These are phyloP conservation scores for Taiwanofungus camphoratus DNA, from an alignment of 1,284 basidiomycete genomes.

Conservation along the genomic window DNA sequence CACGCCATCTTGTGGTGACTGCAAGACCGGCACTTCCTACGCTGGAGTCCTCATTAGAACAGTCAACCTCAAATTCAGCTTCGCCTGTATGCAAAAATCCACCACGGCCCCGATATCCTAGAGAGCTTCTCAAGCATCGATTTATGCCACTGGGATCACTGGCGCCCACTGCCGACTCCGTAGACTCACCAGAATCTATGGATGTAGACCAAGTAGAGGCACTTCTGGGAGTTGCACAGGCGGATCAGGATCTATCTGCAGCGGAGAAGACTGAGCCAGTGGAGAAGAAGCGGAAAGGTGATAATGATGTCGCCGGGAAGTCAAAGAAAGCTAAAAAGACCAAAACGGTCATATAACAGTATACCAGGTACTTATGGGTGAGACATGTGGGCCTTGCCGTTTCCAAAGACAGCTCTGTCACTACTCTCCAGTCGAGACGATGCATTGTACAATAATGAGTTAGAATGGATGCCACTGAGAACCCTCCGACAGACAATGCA, in stretches of 20 bases:
- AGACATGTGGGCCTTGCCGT: too few species aligned
- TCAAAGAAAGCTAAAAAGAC: slow-evolving; percentile 41
- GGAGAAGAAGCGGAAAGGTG: slow-evolving; percentile 43
- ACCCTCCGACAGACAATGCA: too few species aligned
- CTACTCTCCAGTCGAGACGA: too few species aligned
- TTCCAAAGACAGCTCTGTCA: too few species aligned
- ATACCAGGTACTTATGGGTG: not conserved
- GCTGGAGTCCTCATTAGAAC: slow-evolving; percentile 18
- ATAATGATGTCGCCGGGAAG: slow-evolving; percentile 25
- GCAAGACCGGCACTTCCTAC: slow-evolving; percentile 41
- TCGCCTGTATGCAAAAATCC: slow-evolving; percentile 40
- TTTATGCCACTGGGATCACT: slow-evolving; percentile 60
- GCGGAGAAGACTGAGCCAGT: slow-evolving; percentile 19
- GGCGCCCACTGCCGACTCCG: slow-evolving; percentile 16
- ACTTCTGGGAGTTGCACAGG: slow-evolving; percentile 6
- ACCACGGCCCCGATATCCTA: slow-evolving; percentile 51
- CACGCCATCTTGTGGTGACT: slow-evolving; percentile 52
- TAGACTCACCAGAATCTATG: slow-evolving; percentile 13
- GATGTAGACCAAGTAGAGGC: slow-evolving; percentile 18
- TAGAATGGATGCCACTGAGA: too few species aligned
- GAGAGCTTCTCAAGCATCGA: slow-evolving; percentile 53
- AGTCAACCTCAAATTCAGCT: slow-evolving; percentile 13
- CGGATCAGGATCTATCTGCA: slow-evolving; percentile 21
- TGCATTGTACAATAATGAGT: too few species aligned
- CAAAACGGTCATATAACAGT: slow-evolving; percentile 24